These are phyloP conservation scores for Lecanicillium sp. DNA, from an alignment of 2,329 filamentous ascomycete species.

Conservation along the genomic window DNA sequence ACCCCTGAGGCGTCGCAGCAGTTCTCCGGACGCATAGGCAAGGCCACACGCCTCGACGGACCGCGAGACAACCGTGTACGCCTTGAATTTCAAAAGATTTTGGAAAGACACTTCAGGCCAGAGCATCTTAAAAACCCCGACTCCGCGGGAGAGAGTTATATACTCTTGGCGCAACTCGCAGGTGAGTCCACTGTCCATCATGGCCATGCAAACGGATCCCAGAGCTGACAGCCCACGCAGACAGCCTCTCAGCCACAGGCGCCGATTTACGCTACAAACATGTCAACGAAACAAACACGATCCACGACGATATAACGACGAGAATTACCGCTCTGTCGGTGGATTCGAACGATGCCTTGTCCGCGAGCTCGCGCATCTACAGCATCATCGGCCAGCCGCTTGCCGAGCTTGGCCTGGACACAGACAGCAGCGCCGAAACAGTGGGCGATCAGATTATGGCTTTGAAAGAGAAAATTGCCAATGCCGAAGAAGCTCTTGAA, in stretches of 20 bases:
- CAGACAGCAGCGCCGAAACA: slow-evolving; percentile 17
- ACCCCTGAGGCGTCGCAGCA: slow-evolving; percentile 6
- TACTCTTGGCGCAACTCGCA: slow-evolving; percentile 6
- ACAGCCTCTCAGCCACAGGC: background rate
- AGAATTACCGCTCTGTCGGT: background rate
- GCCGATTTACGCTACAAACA: background rate
- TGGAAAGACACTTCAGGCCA: background rate
- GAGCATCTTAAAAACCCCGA: slow-evolving; percentile 14
- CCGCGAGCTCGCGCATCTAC: background rate
- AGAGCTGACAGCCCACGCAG: background rate
- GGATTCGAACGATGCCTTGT: background rate
- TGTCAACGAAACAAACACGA: background rate
- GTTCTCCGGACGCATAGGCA: background rate
- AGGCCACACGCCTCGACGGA: background rate
- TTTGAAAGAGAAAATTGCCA: slow-evolving; percentile 19
- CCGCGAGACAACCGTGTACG: background rate
- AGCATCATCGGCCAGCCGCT: slow-evolving; percentile 1
- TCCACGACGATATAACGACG: background rate
- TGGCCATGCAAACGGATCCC: background rate
- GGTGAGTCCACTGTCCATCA: background rate
- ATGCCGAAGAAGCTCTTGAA: background rate
- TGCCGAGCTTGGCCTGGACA: background rate
- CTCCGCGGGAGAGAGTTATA: background rate
- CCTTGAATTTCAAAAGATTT: background rate
- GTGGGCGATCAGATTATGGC: slow-evolving; percentile 22